Base-by-base conservation (phyloP, 805 yeast genomes). In the Maudiozyma turicensis region DNA sequence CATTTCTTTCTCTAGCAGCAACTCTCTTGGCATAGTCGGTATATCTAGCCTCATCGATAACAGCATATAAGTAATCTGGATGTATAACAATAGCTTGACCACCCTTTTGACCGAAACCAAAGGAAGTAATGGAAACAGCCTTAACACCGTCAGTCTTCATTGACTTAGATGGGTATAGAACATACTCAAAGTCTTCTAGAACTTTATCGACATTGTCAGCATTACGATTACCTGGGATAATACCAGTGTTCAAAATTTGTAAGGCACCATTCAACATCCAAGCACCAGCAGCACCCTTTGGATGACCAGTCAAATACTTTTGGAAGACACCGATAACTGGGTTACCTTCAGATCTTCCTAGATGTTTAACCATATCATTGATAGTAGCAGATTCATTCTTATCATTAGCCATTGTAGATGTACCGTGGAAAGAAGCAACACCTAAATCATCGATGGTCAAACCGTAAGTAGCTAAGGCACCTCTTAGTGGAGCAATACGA, bases 211-310 rank as follows among this genome's bases (percentile, higher is more conserved):
- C 81, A 66, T 93, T 93, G 71, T 93, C 99, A 56, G 99, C 99
- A 64, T 93, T 95, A 72, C 97, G 82, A 79, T 93, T 93, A 70
- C 99, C 99, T 59, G 99, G 99, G 59, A 93, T 95, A 62, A 90
- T 64, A 71, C 99, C 98, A 62, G 86, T 70, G 74, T 87, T 85
- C 68, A 93, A 76, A 58, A 90, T 82, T 76, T 93, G 99, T 58
- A 93, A 74, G 50, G 88, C 96, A 72, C 99, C 99, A 71, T 93
- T 95, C 79, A 93, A 74, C 99, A 93, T 93, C 99, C 99, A 93
- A 51, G 99, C 98, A 78, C 97, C 99, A 50, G 99, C 99, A 61
- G 99, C 99, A 80, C 99, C 99, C 86, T 93, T 93, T 63, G 99
- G 99, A 77, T 93, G 99, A 73, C 99, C 99, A 61, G 99, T 93